Evolutionary conservation across 2,329 filamentous ascomycete species (phyloP), one percentile per base, ranked within the genome.

Genomic region (Colletotrichum somersetense): DNA sequence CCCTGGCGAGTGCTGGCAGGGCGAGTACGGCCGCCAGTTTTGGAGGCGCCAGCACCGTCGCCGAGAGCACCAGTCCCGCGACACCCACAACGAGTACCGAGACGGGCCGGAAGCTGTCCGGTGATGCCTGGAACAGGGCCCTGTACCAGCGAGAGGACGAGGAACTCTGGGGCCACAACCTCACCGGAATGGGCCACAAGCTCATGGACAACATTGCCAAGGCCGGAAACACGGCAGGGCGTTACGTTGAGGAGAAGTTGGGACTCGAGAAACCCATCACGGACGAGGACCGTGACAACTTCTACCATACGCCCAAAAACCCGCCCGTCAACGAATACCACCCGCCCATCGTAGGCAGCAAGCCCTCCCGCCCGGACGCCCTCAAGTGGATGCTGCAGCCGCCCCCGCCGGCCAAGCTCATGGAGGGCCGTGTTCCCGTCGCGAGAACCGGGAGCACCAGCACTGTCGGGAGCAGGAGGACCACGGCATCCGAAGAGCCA

Each of bases 341-440:
- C 79, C 93, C 94, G 6, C 94, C 94, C 3, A 91, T 97, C 63
- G 93, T 96, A 73, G 94, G 89, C 80, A 93, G 91, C 81, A 92
- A 89, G 68, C 92, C 91, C 18, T 87, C 86, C 48, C 91, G 89
- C 79, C 90, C 85, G 78, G 90, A 91, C 66, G 94, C 93, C 72
- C 92, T 93, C 66, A 88, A 88, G 78, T 98, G 95, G 95, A 97
- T 98, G 95, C 85, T 97, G 63, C 94, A 97, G 78, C 95, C 95
- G 2, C 94, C 95, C 1, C 95, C 95, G n/a, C 89, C 92, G 44
- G 94, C 95, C 68, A 95, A 92, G 80, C 87, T 97, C 72, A 98
- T 98, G 95, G 93, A 92, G 75, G 95, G 95, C 75, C 96, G 95
- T 80, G 89, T 93, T 46, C 89, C 90, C 40, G 91, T 92, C 26